Evolutionary conservation across 1,284 basidiomycete genomes (phyloP), one percentile per base, ranked within the genome.

Genomic region (Apiotrichum domesticum): DNA sequence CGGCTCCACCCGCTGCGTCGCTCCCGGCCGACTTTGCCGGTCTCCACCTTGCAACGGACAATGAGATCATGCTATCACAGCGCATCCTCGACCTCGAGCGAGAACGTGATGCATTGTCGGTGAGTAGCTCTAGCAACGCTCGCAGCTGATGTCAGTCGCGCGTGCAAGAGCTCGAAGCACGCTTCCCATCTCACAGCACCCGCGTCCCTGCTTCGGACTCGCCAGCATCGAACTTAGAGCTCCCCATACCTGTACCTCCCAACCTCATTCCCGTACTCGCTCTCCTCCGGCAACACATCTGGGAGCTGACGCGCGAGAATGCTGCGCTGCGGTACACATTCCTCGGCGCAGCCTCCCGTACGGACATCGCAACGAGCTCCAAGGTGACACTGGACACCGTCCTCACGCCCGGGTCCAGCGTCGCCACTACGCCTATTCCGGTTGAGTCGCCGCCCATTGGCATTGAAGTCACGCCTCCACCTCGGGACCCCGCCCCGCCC

Each of bases 291-390:
- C 43, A 55, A 3, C 73, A 75, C 57, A 70, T 75, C 11, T 53
- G 60, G n/a, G 67, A 68, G 29, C 57, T 75, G 29, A 69, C 70
- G 5, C 51, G 65, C 11, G 73, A 75, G 43, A 75, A 73, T 51
- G 65, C 70, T 13, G 72, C 73, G n/a, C 56, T 75, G 14, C 64
- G 72, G 39, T 69, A 70, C 57, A 73, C 72, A 2, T 71, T 75
- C 44, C 58, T 73, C 33, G 69, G 69, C 6, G n/a, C 42, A 32
- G 10, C 21, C n/a, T 13, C 41, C 6, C 34, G 46, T 4, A 21
- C 39, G 5, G 49, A 40, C 39, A 15, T 34, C n/a, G 49, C 49
- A 2, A 21, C 21, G 29, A 34, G 29, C 21, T 32, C 29, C 9
- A 42, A 34, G 13, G 39, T 40, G 8, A 41, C 49, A 6, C 37